Evolutionary conservation across 495 filamentous ascomycete species (phyloP).

Genomic region (Cladorrhinum samala): DNA sequence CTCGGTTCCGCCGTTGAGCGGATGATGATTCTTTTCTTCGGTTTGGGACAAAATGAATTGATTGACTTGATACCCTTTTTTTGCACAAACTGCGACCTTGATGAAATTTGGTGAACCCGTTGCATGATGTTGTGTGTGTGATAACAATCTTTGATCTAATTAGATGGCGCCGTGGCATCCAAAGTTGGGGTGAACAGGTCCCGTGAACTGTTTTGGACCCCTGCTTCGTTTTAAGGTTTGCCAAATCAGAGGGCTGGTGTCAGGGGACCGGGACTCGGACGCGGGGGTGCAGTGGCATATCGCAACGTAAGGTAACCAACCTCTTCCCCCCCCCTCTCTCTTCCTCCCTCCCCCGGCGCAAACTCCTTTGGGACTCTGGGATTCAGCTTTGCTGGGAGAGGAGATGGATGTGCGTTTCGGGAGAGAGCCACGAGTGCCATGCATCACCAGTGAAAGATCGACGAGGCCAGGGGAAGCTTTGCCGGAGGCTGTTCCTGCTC

Average conservation of each 20-base stretch:
- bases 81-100: conserved; percentile 1
- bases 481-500: too few species aligned
- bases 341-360: background rate
- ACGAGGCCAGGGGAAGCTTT: background rate
- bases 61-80: conserved; percentile 16
- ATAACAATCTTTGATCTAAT: too few species aligned
- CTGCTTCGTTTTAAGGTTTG: too few species aligned
- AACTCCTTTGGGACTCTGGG: background rate
- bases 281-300: background rate
- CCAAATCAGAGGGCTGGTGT: background rate
- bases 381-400: background rate
- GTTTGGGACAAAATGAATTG: conserved; percentile 14
- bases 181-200: too few species aligned
- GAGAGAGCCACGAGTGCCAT: conserved; percentile 1
- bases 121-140: too few species aligned
- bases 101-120: conserved; percentile 8
- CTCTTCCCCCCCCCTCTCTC: background rate
- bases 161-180: too few species aligned
- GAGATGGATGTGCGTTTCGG: background rate
- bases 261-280: background rate
- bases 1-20: conserved; percentile 26
- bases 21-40: conserved; percentile 16
- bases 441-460: conserved; percentile 28
- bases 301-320: background rate
- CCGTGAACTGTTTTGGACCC: too few species aligned